Conservation (phyloP, 2,329 filamentous ascomycete species). For the Dryadomyces quercus-mongolicae region DNA sequence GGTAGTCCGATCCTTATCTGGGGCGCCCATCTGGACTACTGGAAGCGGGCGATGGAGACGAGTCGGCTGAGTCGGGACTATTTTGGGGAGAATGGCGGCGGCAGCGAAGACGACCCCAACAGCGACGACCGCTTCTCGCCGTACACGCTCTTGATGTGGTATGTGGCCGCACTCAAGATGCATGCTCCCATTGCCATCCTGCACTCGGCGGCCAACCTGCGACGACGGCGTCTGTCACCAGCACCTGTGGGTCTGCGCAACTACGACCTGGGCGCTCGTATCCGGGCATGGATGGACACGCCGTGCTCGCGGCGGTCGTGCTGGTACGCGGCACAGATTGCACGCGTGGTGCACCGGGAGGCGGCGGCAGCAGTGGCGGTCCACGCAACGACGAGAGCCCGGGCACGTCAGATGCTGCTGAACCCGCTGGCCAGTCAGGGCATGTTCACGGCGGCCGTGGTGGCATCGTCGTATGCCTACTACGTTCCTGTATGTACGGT, state of each 20-base stretch:
- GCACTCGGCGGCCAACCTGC: constrained; percentile 1
- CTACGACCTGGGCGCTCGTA: constrained; percentile 1
- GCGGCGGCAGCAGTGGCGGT: neutral
- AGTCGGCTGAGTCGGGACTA: neutral
- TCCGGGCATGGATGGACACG: neutral
- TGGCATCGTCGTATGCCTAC: constrained; percentile 5
- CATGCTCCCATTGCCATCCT: constrained; percentile 3
- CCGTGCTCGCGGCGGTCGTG: constrained; percentile 1
- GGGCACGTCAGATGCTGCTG: neutral
- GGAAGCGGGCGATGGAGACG: constrained; percentile 1
- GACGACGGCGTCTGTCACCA: neutral
- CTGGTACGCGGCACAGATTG: constrained; percentile 4
- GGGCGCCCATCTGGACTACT: constrained; percentile 1
- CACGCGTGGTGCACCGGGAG: neutral
- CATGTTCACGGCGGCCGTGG: constrained; percentile 6
- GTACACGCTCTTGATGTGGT: neutral
- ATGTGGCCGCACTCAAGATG: constrained; percentile 4
- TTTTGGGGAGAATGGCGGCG: neutral
- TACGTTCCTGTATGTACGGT: neutral
- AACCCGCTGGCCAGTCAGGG: constrained; percentile 1
- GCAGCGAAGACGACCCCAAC: neutral
- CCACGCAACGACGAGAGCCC: neutral
- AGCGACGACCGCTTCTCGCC: neutral
- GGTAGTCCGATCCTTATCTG: neutral
- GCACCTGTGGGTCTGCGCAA: neutral